These are phyloP conservation scores for Ceratobasidium sp. DNA, from an alignment of 1,284 basidiomycete genomes.

Conservation along the genomic window DNA sequence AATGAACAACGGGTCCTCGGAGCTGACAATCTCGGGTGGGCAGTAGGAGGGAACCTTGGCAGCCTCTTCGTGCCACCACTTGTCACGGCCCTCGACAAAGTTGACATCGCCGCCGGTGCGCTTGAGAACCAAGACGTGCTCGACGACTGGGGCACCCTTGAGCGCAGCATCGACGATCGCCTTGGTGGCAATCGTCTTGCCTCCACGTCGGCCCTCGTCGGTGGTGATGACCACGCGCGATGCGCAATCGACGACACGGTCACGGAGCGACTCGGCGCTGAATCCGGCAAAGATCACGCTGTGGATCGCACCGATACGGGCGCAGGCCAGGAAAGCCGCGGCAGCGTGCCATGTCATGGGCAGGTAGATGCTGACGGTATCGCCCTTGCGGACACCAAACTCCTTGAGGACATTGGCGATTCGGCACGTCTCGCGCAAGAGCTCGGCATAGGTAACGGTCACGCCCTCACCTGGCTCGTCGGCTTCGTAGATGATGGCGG, in stretches of 20 bases:
- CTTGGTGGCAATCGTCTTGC: conserved; percentile 95
- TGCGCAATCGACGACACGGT: conserved; percentile 90
- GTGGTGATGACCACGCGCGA: conserved; percentile 92
- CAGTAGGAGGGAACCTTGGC: conserved; percentile 88
- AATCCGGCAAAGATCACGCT: conserved; percentile 99
- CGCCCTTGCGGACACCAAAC: conserved; percentile 94
- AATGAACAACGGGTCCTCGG: conserved; percentile 97
- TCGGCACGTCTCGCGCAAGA: conserved; percentile 87
- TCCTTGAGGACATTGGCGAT: conserved; percentile 92
- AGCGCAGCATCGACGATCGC: conserved; percentile 93
- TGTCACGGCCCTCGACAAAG: conserved; percentile 87
- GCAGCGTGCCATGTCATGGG: conserved; percentile 94
- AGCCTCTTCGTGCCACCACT: conserved; percentile 96
- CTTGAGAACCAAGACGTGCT: conserved; percentile 90
- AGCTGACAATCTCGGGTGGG: conserved; percentile 82
- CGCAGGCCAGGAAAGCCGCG: conserved; percentile 95
- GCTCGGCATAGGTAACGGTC: conserved; percentile 81
- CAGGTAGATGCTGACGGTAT: conserved; percentile 90
- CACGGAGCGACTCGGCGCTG: conserved; percentile 94
- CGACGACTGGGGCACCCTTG: conserved; percentile 82
- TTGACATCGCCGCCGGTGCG: conserved; percentile 85
- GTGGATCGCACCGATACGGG: conserved; percentile 95
- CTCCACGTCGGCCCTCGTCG: conserved; percentile 94
- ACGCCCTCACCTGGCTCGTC: conserved; percentile 88
- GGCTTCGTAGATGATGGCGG: conserved; percentile 98